Percentiles rank a stretch among this genome's conserved stretches.
phyloP scores from a whole-genome alignment of 2,329 filamentous ascomycete genomes.

The Cladosporium sp. region DNA sequence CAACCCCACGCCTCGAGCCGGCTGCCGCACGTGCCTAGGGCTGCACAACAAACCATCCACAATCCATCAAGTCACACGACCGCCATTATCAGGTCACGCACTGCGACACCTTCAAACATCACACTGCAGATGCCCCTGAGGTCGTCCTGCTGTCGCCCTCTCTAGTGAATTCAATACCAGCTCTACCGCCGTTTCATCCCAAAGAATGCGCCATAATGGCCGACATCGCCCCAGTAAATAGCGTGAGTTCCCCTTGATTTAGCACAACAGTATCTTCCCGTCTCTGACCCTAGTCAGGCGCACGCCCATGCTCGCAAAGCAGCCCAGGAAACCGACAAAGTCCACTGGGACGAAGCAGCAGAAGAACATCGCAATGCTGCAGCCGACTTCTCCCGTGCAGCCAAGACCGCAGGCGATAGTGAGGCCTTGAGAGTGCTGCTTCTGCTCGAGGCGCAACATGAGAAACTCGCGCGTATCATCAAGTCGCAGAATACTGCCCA shows the following conservation, averaged over 20 bases:
- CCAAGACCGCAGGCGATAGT: slow-evolving; percentile 65
- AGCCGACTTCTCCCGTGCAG: slow-evolving; percentile 81
- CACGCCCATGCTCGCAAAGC: slow-evolving; percentile 88
- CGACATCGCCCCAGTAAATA: slow-evolving; percentile 29
- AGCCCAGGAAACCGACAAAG: slow-evolving; percentile 66
- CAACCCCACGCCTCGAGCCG: background rate
- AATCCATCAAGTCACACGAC: slow-evolving; percentile 2
- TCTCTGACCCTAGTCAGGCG: slow-evolving; percentile 54
- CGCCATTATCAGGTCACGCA: background rate
- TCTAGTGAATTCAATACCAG: background rate
- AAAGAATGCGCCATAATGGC: slow-evolving; percentile 25
- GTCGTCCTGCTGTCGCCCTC: background rate
- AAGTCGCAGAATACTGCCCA: slow-evolving; percentile 49
- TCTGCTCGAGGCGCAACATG: slow-evolving; percentile 85
- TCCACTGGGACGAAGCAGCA: slow-evolving; percentile 76
- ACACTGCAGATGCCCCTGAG: background rate
- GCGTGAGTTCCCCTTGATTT: slow-evolving; percentile 18
- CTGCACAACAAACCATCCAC: background rate
- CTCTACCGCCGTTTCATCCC: background rate
- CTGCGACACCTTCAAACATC: background rate
- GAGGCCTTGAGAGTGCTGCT: slow-evolving; percentile 78
- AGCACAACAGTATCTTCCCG: background rate
- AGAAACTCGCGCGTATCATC: slow-evolving; percentile 77
- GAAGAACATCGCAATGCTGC: slow-evolving; percentile 87
- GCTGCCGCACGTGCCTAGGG: background rate